Base-by-base conservation (phyloP, 1,139 yeast species). In the Saccharomyces hybrid region DNA sequence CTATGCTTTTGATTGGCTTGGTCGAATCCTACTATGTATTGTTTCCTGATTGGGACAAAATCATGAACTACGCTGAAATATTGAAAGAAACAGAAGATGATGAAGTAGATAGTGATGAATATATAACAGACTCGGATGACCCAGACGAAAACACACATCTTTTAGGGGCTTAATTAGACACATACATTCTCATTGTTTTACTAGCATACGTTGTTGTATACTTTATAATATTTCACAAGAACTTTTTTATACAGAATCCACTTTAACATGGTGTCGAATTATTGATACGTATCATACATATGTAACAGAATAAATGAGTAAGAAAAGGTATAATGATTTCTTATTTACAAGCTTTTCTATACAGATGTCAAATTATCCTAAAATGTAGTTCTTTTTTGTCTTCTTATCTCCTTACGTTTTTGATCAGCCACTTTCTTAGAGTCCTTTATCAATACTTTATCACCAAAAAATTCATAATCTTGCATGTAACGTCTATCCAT, bases 401-500 rank as follows among this genome's bases (percentile, higher is more conserved):
- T 73, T 61, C 79, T 73, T 61, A 69, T 67, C 54, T 73, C 73
- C 60, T 70, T 76, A 65, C 76, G 74, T 58, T 69, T 70, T 56
- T 71, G 73, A 56, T 73, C 78, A 47, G 68, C 69, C 41, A 74
- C 77, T 58, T 68, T 73, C 67, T 78, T 75, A 26, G 79, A 76
- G 50, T 75, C 74, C 61, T 72, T 78, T 20, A 77, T 73, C 61
- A 78, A 60, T 30, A 72, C 65, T 61, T 74, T 69, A 52, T 76
- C 79, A 32, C 95, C 96, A 82, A 90, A 90, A 70, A 90, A 85
- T 72, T 84, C 79, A 73, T 82, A 88, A 69, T 87, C 88, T 73
- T 88, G 91, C 80, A 89, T 81, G 76, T 91, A 91, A 69, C 82
- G 81, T 70, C 82, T 83, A 63, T 86, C 88, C 84, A 91, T 80